Evolutionary conservation across 805 yeast genomes (phyloP).

Genomic region (Candida tallmaniae): DNA sequence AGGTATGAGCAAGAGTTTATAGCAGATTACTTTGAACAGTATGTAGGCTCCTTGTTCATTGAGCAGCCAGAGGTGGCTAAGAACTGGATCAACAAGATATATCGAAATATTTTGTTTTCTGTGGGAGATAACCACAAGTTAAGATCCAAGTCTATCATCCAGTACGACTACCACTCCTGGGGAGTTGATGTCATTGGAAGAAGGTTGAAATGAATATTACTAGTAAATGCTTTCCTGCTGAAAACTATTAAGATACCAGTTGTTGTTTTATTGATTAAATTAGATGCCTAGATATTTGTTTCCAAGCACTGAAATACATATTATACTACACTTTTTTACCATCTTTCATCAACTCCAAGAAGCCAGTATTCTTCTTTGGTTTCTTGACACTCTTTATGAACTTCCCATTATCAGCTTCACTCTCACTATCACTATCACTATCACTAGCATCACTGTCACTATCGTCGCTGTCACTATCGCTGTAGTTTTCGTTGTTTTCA

Average conservation of each 20-base stretch:
- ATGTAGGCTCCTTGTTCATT: slow-evolving; percentile 37
- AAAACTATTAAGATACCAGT: no score
- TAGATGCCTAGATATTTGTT: not conserved
- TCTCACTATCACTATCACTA: slow-evolving; percentile 12
- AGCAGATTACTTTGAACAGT: slow-evolving; percentile 40
- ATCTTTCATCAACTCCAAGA: slow-evolving; percentile 28
- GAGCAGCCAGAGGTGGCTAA: slow-evolving; percentile 35
- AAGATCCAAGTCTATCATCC: slow-evolving; percentile 8
- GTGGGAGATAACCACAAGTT: slow-evolving; percentile 16
- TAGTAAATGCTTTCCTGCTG: not conserved
- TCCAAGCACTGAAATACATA: no score
- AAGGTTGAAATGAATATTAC: slow-evolving; percentile 11
- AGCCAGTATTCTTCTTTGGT: slow-evolving; percentile 23
- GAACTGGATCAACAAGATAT: slow-evolving; percentile 28
- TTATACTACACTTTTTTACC: slow-evolving; percentile 10
- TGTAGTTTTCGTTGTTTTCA: slow-evolving; percentile 9
- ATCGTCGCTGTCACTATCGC: slow-evolving; percentile 11
- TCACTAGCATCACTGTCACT: slow-evolving; percentile 9
- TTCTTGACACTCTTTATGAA: slow-evolving; percentile 15
- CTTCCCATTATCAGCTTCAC: slow-evolving; percentile 4
- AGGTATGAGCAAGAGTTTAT: slow-evolving; percentile 38
- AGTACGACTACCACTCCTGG: slow-evolving; percentile 15
- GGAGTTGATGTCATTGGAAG: slow-evolving; percentile 33
- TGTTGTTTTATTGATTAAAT: not conserved
- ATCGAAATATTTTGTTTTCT: slow-evolving; percentile 26